These are phyloP conservation scores for Flaveria trinervia DNA, from an alignment of 129 eudicot species.

Conservation along the genomic window DNA sequence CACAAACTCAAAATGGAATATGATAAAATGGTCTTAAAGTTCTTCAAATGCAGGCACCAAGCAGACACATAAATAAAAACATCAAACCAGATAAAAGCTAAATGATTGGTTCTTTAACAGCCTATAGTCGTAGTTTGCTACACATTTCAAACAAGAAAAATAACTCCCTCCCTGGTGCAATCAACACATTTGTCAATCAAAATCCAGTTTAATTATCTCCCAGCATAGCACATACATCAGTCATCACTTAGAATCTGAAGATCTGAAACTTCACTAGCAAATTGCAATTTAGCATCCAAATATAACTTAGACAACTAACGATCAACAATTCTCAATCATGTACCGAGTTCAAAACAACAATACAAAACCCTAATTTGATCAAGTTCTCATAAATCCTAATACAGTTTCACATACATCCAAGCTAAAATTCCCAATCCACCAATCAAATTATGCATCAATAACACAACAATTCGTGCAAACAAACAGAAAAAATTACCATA, in stretches of 20 bases:
- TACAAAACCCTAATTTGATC: conserved; percentile 17
- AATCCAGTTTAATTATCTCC: neutral
- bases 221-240: conserved; percentile 5
- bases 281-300: neutral
- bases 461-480: neutral
- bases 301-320: conserved; percentile 3
- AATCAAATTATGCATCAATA: conserved; percentile 10
- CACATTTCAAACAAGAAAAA: neutral
- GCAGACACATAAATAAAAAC: no score
- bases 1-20: neutral
- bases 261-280: neutral
- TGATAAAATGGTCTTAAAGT: neutral
- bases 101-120: neutral
- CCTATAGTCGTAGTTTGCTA: neutral
- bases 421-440: neutral
- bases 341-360: neutral
- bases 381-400: neutral
- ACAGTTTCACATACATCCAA: neutral
- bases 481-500: conserved; percentile 8
- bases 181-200: no score
- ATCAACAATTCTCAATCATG: conserved; percentile 1
- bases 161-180: neutral
- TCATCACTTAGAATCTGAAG: neutral
- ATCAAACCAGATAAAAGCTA: neutral
- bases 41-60: no score